Conservation (phyloP, 2,329 filamentous ascomycete species). For the Aspergillus awamori region DNA sequence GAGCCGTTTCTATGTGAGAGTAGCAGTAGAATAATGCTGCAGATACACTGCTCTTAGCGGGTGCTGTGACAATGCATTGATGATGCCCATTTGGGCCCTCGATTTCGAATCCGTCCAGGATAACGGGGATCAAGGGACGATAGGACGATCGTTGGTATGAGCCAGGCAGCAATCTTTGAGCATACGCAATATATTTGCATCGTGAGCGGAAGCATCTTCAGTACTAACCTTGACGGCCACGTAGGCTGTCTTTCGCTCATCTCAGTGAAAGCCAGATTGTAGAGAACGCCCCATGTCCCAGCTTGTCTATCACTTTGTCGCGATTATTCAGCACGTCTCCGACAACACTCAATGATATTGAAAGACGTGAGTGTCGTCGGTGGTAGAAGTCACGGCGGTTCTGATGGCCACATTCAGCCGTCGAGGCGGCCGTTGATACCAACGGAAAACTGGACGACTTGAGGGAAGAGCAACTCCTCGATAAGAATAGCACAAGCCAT, state of each 20-base stretch:
- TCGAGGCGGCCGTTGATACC: no score
- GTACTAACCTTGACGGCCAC: constrained; percentile 9
- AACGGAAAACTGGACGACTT: no score
- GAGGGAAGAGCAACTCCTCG: no score
- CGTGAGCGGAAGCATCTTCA: constrained; percentile 16
- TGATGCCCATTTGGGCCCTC: background rate
- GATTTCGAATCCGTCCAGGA: background rate
- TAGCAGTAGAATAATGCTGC: background rate
- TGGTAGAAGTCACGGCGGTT: background rate
- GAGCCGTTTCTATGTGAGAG: constrained; percentile 5
- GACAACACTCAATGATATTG: no score
- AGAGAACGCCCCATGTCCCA: constrained; percentile 49
- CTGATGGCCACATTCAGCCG: constrained; percentile 14
- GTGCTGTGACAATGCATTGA: background rate
- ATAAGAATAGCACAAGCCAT: no score
- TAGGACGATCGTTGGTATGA: background rate
- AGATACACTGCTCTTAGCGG: background rate
- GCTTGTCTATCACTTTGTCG: constrained; percentile 49
- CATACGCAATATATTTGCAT: background rate
- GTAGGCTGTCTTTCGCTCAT: constrained; percentile 18
- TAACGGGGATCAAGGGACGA: background rate
- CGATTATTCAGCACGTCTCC: constrained; percentile 44
- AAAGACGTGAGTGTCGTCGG: background rate
- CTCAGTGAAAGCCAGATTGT: constrained; percentile 49
- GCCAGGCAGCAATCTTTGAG: background rate